Base-by-base conservation (phyloP, 345 rosid species). In the Triadica sebifera region DNA sequence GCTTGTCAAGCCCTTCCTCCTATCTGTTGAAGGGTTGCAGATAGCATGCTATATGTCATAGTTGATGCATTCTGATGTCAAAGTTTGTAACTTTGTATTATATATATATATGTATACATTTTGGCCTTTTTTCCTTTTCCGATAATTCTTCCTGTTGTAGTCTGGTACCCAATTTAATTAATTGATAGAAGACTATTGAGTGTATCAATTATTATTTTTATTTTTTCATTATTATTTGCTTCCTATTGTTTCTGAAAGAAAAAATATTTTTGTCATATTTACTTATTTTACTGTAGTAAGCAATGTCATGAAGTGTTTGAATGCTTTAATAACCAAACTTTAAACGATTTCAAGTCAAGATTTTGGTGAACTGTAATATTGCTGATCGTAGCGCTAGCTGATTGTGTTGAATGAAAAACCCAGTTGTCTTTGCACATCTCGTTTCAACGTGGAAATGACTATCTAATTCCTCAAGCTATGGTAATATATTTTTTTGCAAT, bases 1-100 rank as follows among this genome's bases (percentile, higher is more conserved):
- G 75, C 75, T 84, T 84, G 75, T 79, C 93, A 25, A 89, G 98
- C 67, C 94, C 93, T 17, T 89, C 94, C 52, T 85, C 98, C 50
- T 89, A 88, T 83, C 87, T 93, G 63, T 81, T 90, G 80, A 95
- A 90, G 85, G 85, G 93, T 81, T 95, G 87, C 97, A 91, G 98
- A 81, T 91, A 86, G 85, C 53, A 15, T 29, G 34, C 34, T 29
- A 73, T 55, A 57, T 73, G 50, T 72, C 77, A 50, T 46, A 74
- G 45, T n/a, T 69, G 70, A 76, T 71, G 75, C 79, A 57, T 11
- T 72, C 12, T 4, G 47, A 37, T 57, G 13, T 64, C 49, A 17
- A n/a, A 13, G 37, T 64, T 73, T 79, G 80, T 80, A 70, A 60
- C 34, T 62, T 57, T 75, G 38, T 71, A 37, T 76, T 29, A 29